Conservation (phyloP, 2,329 filamentous ascomycete genomes). For the Calonectria henricotiae region DNA sequence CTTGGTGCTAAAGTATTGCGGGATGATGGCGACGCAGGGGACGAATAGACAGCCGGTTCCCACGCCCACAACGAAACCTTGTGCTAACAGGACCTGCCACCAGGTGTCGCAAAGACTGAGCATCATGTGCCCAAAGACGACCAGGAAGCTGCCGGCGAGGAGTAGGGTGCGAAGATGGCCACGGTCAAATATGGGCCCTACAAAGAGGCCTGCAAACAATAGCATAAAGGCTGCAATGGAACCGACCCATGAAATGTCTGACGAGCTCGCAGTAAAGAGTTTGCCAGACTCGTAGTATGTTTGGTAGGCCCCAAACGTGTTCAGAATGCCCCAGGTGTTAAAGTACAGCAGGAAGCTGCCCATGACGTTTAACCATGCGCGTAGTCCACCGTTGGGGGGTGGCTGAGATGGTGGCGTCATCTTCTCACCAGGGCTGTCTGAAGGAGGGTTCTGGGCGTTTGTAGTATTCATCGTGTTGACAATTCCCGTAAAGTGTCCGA, state of each 20-base stretch:
- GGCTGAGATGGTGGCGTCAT: neutral
- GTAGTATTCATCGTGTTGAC: neutral
- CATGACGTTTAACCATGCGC: neutral
- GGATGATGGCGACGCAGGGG: slow-evolving; percentile 57
- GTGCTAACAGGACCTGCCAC: slow-evolving; percentile 64
- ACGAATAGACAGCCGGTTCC: slow-evolving; percentile 62
- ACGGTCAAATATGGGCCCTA: slow-evolving; percentile 66
- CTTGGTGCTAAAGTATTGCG: slow-evolving; percentile 54
- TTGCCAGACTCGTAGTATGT: slow-evolving; percentile 7
- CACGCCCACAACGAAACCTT: slow-evolving; percentile 64
- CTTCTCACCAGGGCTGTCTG: neutral
- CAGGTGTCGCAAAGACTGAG: slow-evolving; percentile 57
- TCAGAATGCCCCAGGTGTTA: slow-evolving; percentile 11
- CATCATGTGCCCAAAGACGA: slow-evolving; percentile 67
- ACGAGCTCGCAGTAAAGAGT: slow-evolving; percentile 48
- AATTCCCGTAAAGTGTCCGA: too few relatives aligned
- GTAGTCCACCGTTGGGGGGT: neutral
- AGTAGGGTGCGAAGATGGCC: slow-evolving; percentile 64
- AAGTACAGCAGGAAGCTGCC: slow-evolving; percentile 17
- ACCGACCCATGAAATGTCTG: slow-evolving; percentile 61
- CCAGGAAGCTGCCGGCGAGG: slow-evolving; percentile 59
- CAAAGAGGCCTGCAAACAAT: slow-evolving; percentile 50
- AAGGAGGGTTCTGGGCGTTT: neutral
- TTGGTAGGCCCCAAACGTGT: slow-evolving; percentile 13
- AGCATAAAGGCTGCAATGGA: slow-evolving; percentile 66